Evolutionary conservation across 495 filamentous ascomycete genomes (phyloP).

Genomic region (Xylaria cubensis): DNA sequence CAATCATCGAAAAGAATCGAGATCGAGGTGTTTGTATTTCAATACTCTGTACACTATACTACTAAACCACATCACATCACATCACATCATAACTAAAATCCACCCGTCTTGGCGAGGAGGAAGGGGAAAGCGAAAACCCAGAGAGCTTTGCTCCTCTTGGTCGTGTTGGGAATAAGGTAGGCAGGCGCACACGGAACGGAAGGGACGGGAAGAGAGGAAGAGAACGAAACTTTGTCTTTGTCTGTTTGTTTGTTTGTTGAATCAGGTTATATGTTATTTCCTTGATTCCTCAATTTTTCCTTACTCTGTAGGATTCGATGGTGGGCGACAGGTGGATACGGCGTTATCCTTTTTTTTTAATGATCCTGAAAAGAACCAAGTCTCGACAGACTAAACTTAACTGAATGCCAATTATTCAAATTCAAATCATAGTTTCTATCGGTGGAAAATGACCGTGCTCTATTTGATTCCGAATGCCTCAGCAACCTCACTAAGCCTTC

Average conservation of each 20-base stretch:
- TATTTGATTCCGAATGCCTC: not conserved
- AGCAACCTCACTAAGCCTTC: not conserved
- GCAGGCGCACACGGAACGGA: constrained; percentile 2
- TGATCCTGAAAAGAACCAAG: not conserved
- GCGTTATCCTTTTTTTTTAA: not conserved
- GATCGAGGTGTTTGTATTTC: not conserved
- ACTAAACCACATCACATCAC: not conserved
- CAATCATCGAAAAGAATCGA: not conserved
- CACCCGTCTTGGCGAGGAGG: not conserved
- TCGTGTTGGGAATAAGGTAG: constrained; percentile 4
- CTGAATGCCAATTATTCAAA: not conserved
- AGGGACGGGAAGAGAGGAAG: not conserved
- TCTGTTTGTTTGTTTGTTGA: not conserved
- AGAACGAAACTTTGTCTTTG: no score
- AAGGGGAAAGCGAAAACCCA: not conserved
- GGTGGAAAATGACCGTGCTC: not conserved
- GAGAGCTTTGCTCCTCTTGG: not conserved
- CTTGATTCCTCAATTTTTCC: not conserved
- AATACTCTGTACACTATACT: not conserved
- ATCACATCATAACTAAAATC: not conserved
- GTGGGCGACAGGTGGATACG: not conserved
- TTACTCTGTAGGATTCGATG: not conserved
- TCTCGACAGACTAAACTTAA: not conserved
- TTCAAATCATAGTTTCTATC: not conserved
- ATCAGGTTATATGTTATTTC: not conserved